phyloP scores from a whole-genome alignment of 768 basidiomycete genomes.

The Russula lepida region DNA sequence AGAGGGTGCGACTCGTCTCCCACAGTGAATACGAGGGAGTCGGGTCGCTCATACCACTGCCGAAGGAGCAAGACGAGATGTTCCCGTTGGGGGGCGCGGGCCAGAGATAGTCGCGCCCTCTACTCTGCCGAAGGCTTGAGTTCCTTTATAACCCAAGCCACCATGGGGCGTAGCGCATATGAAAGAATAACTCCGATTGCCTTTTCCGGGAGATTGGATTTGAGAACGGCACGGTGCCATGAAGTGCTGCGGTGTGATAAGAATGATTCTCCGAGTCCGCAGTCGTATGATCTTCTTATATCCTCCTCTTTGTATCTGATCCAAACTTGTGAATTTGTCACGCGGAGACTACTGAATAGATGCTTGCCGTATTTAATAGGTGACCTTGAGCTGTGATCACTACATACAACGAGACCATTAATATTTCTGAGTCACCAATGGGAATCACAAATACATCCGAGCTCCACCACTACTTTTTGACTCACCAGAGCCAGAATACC shows the following conservation, averaged over 20 bases:
- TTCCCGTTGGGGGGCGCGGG: not conserved
- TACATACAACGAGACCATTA: not conserved
- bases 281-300: not conserved
- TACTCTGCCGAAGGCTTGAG: not conserved
- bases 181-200: not conserved
- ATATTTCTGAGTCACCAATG: not conserved
- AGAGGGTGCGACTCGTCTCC: conserved; percentile 14
- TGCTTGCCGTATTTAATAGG: not conserved
- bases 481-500: not conserved
- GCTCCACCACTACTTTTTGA: not conserved
- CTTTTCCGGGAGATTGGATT: conserved; percentile 10
- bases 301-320: too few relatives aligned
- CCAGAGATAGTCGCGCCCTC: too few relatives aligned
- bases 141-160: not conserved
- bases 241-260: not conserved
- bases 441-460: not conserved
- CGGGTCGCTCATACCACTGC: not conserved
- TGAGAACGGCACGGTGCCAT: not conserved
- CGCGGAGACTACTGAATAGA: not conserved
- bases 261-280: conserved; percentile 5
- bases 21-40: not conserved
- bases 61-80: not conserved
- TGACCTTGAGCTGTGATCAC: too few relatives aligned
- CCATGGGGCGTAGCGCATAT: not conserved
- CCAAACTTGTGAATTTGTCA: not conserved